These are phyloP conservation scores for Umbelopsis sp. DNA, from an alignment of 192 early-diverging fungal species.

Conservation along the genomic window DNA sequence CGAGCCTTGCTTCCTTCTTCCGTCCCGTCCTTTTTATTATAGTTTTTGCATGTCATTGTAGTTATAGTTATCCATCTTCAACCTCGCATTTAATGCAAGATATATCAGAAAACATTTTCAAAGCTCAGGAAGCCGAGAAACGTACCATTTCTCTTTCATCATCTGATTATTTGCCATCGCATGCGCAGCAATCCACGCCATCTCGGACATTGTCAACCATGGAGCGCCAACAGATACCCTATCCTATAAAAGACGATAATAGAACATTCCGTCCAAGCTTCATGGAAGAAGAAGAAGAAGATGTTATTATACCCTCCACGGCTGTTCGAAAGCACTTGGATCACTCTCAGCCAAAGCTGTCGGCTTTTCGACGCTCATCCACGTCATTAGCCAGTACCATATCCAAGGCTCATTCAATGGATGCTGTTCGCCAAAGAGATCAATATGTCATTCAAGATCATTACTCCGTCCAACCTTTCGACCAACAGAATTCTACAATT, in stretches of 20 bases:
- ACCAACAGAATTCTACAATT: background rate
- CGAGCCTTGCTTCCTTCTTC: background rate
- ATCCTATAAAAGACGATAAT: background rate
- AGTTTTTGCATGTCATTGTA: background rate
- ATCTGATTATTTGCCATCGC: background rate
- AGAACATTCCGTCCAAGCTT: background rate
- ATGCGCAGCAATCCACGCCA: background rate
- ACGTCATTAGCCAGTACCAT: background rate
- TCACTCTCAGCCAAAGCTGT: background rate
- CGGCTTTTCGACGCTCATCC: background rate
- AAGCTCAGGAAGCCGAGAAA: slow-evolving; percentile 1
- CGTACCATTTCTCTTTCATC: slow-evolving; percentile 4
- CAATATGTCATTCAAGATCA: background rate
- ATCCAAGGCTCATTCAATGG: background rate
- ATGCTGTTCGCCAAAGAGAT: slow-evolving; percentile 7
- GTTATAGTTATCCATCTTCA: background rate
- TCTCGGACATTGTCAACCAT: background rate
- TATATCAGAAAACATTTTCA: background rate
- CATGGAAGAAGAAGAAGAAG: slow-evolving; percentile 11
- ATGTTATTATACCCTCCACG: slow-evolving; percentile 7
- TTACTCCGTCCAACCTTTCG: background rate
- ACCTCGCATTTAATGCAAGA: slow-evolving; percentile 1
- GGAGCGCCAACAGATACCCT: slow-evolving; percentile 3
- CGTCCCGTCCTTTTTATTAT: slow-evolving; percentile 9
- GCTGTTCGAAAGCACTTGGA: slow-evolving; percentile 12